Evolutionary conservation across 179 eudicot genomes (phyloP), one percentile per base, ranked within the genome.

Genomic region (Silene vulgaris): DNA sequence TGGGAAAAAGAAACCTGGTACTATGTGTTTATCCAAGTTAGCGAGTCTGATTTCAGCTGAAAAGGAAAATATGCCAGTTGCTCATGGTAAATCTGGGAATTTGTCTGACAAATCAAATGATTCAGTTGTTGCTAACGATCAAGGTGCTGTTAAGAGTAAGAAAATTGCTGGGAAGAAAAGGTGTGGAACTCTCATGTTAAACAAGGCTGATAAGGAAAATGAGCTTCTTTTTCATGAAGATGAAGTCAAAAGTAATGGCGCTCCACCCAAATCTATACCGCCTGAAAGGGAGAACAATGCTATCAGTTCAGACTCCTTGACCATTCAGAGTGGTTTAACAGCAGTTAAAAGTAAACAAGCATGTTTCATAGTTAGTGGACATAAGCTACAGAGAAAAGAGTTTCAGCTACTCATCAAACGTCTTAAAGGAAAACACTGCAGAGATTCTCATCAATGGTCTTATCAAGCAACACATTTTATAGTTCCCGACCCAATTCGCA

Each of bases 381-480:
- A 95, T 84, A 89, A 75, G 87, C 76, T 92, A 65, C 97, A 95
- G 78, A 87, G 93, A 74, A 95, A 86, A 84, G 97, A 92, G 85
- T 95, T 89, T 80, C 97, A 88, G 73, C 89, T 85, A 77, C 78
- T 95, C 30, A 87, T 95, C 75, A 87, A 72, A 85, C 85, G 82
- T 57, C 85, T 95, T 72, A 90, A 81, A 83, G 99, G 97, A 78
- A 88, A 81, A 85, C 86, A 89, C 13, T 92, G 99, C 83, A 85
- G 96, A 78, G 99, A 92, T 86, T 87, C 96, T 78, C 99, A 95
- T 79, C 84, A 89, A 48, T 95, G 99, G 99, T 89, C 95, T 23
- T 95, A 95, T 82, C 96, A 95, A 76, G 99, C 99, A 54, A 90
- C 99, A 63, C 99, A 95, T 82, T 90, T 92, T 67, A 78, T 95